Evolutionary conservation across 352 stramenopile genomes (phyloP).

Genomic region (Blastocystis sp.): DNA sequence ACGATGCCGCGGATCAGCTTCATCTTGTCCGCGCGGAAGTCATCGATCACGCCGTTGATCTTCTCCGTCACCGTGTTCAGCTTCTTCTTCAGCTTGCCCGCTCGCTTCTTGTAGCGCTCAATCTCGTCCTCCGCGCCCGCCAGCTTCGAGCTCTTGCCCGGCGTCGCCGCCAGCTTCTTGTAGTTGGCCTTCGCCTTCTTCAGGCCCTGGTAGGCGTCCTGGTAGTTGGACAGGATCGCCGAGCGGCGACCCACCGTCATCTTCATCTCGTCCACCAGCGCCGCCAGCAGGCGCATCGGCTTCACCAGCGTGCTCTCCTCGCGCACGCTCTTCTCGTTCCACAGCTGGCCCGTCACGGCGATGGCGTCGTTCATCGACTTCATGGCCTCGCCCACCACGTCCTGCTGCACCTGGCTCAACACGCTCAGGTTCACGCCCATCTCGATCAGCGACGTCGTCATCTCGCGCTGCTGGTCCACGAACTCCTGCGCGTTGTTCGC

Average conservation of each 20-base stretch:
- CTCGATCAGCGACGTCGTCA: conserved; percentile 7
- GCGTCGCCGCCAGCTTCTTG: conserved; percentile 33
- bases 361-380: conserved; percentile 19
- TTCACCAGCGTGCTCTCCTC: conserved; percentile 37
- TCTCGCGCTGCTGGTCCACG: conserved; percentile 33
- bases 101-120: conserved; percentile 40
- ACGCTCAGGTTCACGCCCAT: conserved; percentile 4
- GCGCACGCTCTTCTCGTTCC: conserved; percentile 4
- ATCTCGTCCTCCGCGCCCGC: conserved; percentile 46
- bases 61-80: conserved; percentile 64
- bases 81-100: conserved; percentile 64
- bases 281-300: conserved; percentile 25
- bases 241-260: conserved; percentile 39
- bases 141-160: conserved; percentile 24
- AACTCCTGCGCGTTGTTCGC: not conserved
- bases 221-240: conserved; percentile 53
- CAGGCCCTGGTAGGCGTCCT: conserved; percentile 31
- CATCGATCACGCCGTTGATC: conserved; percentile 39
- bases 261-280: conserved; percentile 49
- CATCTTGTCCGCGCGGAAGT: conserved; percentile 53
- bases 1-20: conserved; percentile 22
- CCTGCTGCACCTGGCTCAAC: conserved; percentile 42
- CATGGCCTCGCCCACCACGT: conserved; percentile 47
- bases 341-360: conserved; percentile 6
- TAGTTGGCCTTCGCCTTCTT: conserved; percentile 64